Conservation (phyloP, 1,284 basidiomycete genomes). For the Sporisorium graminicola region DNA sequence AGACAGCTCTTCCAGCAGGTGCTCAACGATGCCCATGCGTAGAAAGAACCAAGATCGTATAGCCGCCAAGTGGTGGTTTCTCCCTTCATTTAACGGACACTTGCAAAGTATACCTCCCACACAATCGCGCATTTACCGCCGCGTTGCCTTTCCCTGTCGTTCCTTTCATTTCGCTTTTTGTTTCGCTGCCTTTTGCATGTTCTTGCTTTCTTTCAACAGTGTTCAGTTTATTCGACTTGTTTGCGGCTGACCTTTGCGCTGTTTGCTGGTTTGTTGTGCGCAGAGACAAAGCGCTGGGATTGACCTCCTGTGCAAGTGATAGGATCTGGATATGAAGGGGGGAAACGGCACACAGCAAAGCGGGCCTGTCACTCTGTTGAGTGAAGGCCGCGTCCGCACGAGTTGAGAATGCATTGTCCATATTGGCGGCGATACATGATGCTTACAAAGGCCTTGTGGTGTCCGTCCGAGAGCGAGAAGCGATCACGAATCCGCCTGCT, state of each 20-base stretch:
- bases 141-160: background rate
- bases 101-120: background rate
- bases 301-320: no score
- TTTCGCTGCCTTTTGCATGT: background rate
- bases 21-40: slow-evolving; percentile 41
- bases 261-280: no score
- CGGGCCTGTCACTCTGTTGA: no score
- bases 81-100: slow-evolving; percentile 1
- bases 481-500: slow-evolving; percentile 11
- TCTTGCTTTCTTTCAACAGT: no score
- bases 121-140: no score
- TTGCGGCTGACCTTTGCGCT: no score
- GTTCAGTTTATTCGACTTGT: no score
- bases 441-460: no score
- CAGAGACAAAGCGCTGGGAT: no score
- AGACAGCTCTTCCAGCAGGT: slow-evolving; percentile 59
- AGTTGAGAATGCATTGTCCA: background rate
- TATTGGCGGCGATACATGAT: background rate
- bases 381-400: background rate
- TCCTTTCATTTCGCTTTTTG: background rate
- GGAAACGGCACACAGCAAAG: no score
- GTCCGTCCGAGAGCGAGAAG: background rate
- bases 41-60: background rate
- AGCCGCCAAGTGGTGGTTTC: background rate
- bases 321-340: no score